Base-by-base conservation (phyloP, 805 yeast species). In the Saturnispora ahearnii region DNA sequence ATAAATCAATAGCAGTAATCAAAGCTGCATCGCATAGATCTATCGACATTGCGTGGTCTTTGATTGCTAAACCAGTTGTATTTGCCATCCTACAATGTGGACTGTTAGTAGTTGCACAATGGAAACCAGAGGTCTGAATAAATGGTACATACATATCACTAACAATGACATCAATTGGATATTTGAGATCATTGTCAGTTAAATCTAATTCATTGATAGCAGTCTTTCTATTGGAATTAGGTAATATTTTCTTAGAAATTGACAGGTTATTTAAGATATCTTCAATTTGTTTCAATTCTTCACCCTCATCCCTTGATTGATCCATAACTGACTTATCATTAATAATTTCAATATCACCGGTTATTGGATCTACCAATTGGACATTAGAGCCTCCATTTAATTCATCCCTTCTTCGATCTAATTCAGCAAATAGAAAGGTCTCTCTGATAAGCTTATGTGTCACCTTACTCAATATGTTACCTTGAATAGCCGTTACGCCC, bases 1-100 rank as follows among this genome's bases (percentile, higher is more conserved):
- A 66, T n/a, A 86, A 66, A 53, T 81, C 84, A 48, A 83, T 73
- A 1, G 95, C 83, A 45, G 90, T 73, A 6, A 87, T 73, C 46
- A 93, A 64, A 0, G 96, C 96, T 0, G 96, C 96, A 58, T 87
- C 93, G 64, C 97, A 91, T 29, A 91, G 69, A 61, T 90, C 90
- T 87, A 93, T 84, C 53, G 96, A 88, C 56, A 79, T 79, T 12
- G 76, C 69, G 66, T 91, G 98, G 64, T 91, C 99, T 55, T 79
- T 78, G 38, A 84, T 80, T 9, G 82, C 77, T 38, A 87, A 68
- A 4, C 99, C 98, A 12, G 89, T 73, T 4, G 97, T 87, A 62
- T 91, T 91, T 44, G 88, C 86, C 86, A 91, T 84, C 98, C 96
- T 91, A 68, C 72, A 72, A 63, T 81, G 84, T 44, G 96, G 80